Percentiles rank a stretch among this genome's conserved stretches.
phyloP scores from a whole-genome alignment of 352 stramenopile genomes.

The Pythium pectinolyticum region DNA sequence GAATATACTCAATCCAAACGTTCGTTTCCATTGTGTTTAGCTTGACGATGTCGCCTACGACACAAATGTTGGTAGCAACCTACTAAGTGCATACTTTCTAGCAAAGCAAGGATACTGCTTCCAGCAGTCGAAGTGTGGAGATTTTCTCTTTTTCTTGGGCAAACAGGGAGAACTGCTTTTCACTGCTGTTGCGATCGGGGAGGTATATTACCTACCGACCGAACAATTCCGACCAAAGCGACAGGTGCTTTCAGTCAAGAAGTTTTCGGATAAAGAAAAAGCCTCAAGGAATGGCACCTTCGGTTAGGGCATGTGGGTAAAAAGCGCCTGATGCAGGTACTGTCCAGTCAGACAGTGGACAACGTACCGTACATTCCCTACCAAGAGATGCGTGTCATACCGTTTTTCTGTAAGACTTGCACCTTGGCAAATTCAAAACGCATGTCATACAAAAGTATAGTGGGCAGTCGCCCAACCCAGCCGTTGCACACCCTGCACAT shows the following conservation, averaged over 20 bases:
- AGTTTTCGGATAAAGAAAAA: constrained; percentile 3
- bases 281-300: constrained; percentile 8
- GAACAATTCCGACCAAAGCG: neutral
- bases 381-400: neutral
- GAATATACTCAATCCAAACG: constrained; percentile 9
- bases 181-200: neutral
- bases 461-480: neutral
- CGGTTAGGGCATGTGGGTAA: constrained; percentile 7
- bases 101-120: constrained; percentile 9
- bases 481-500: constrained; percentile 11
- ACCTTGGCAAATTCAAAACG: constrained; percentile 4
- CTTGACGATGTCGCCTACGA: constrained; percentile 1
- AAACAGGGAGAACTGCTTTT: constrained; percentile 8
- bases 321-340: constrained; percentile 9
- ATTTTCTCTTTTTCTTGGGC: constrained; percentile 13
- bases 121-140: constrained; percentile 1
- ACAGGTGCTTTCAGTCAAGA: neutral
- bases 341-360: constrained; percentile 8
- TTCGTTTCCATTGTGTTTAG: neutral
- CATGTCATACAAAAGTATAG: constrained; percentile 14
- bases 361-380: constrained; percentile 11
- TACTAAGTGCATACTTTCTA: constrained; percentile 3
- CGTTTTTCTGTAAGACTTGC: constrained; percentile 10
- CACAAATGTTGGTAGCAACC: neutral
- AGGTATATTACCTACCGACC: constrained; percentile 14